A percentile compares a stretch with the other conserved stretches of the same genome.
phyloP scores from a whole-genome alignment of 805 yeast genomes.

The Ogataea kodamae region DNA sequence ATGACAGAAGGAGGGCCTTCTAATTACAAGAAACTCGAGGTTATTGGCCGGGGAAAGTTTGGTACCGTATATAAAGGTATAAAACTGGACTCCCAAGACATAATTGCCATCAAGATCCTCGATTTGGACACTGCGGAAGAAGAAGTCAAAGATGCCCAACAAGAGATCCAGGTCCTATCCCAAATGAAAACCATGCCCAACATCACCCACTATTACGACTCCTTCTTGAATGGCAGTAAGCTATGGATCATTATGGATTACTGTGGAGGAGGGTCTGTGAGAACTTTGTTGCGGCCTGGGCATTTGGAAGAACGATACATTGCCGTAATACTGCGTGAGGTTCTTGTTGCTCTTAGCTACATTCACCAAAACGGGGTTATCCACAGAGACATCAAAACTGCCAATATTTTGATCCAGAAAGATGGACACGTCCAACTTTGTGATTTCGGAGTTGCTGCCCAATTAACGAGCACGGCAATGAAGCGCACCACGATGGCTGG shows the following conservation, averaged over 20 bases:
- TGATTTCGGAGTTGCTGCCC: slow-evolving; percentile 98
- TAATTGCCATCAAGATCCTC: slow-evolving; percentile 89
- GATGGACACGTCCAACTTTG: slow-evolving; percentile 90
- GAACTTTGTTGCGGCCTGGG: slow-evolving; percentile 85
- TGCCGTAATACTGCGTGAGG: slow-evolving; percentile 81
- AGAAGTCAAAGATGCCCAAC: slow-evolving; percentile 92
- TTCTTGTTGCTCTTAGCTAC: slow-evolving; percentile 68
- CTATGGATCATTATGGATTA: slow-evolving; percentile 97
- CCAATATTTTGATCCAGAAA: slow-evolving; percentile 77
- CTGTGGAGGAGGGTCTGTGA: slow-evolving; percentile 93
- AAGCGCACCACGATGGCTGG: slow-evolving; percentile 95
- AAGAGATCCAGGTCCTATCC: slow-evolving; percentile 82
- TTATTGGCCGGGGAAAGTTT: slow-evolving; percentile 94
- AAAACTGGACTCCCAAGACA: slow-evolving; percentile 62
- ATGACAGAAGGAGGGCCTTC: slow-evolving; percentile 7
- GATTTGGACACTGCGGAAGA: slow-evolving; percentile 91
- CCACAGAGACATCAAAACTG: slow-evolving; percentile 95
- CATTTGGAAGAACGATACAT: slow-evolving; percentile 79
- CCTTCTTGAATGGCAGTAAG: slow-evolving; percentile 81
- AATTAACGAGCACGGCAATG: slow-evolving; percentile 65
- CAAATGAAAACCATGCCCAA: slow-evolving; percentile 84
- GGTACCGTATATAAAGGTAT: slow-evolving; percentile 94
- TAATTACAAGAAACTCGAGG: slow-evolving; percentile 73
- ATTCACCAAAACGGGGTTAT: slow-evolving; percentile 90
- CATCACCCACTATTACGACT: slow-evolving; percentile 88